A percentile compares a stretch with the other conserved stretches of the same genome.
These are phyloP conservation scores for Paecilomyces sp. DNA, from an alignment of 2,329 filamentous ascomycete genomes.

Conservation along the genomic window DNA sequence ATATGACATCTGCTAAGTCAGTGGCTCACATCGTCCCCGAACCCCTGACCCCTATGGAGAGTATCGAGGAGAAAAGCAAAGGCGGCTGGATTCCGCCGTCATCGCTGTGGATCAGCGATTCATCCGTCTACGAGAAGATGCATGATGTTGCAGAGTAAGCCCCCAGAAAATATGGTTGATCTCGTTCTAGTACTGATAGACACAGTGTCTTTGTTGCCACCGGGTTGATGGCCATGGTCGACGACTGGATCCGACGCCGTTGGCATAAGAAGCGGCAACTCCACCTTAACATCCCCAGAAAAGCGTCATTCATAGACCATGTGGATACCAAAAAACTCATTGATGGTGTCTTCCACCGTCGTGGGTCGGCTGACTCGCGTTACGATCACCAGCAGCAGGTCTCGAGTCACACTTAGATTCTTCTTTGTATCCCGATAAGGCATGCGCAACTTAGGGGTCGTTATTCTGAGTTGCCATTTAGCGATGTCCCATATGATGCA, in stretches of 20 bases:
- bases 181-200: neutral
- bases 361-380: conserved; percentile 25
- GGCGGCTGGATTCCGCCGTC: conserved; percentile 89
- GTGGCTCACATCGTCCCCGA: conserved; percentile 84
- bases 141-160: conserved; percentile 85
- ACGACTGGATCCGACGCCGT: conserved; percentile 79
- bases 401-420: neutral
- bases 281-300: conserved; percentile 47
- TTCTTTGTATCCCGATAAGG: neutral
- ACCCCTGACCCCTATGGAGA: conserved; percentile 62
- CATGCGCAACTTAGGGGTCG: neutral
- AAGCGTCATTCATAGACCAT: conserved; percentile 51
- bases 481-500: neutral
- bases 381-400: neutral
- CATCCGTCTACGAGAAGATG: conserved; percentile 58
- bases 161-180: neutral
- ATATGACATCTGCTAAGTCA: conserved; percentile 55
- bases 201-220: conserved; percentile 76
- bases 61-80: conserved; percentile 63
- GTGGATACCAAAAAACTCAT: conserved; percentile 56
- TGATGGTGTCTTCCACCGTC: conserved; percentile 56
- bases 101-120: conserved; percentile 82
- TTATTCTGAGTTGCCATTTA: neutral
- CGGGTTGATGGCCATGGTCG: conserved; percentile 80
- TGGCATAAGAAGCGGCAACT: conserved; percentile 56